Conservation (phyloP, 2,329 filamentous ascomycete species). For the Venturia nashicola region DNA sequence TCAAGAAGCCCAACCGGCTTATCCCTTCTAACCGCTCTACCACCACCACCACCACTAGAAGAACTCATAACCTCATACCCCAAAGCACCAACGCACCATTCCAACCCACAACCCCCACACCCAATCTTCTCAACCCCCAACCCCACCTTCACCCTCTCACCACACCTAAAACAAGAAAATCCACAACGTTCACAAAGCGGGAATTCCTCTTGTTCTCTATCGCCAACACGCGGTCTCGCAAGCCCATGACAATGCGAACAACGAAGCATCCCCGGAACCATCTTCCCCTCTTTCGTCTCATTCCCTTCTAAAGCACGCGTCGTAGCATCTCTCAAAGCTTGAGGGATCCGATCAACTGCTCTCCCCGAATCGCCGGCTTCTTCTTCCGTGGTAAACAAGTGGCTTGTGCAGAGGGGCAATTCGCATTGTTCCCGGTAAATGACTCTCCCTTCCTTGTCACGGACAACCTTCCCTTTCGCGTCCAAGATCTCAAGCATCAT, state of each 20-base stretch:
- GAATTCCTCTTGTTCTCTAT: background rate
- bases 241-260: slow-evolving; percentile 23
- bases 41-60: background rate
- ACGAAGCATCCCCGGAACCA: slow-evolving; percentile 17
- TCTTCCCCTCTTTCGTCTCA: slow-evolving; percentile 11
- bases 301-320: slow-evolving; percentile 13
- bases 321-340: slow-evolving; percentile 17
- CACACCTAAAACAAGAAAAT: slow-evolving; percentile 31
- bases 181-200: slow-evolving; percentile 28
- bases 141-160: slow-evolving; percentile 14
- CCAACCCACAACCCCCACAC: slow-evolving; percentile 21
- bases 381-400: slow-evolving; percentile 18
- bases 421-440: background rate
- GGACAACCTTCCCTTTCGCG: background rate
- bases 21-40: background rate
- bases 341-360: slow-evolving; percentile 29
- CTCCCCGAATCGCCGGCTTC: slow-evolving; percentile 28
- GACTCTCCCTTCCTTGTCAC: background rate
- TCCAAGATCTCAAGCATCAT: background rate
- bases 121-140: slow-evolving; percentile 13
- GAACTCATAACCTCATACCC: slow-evolving; percentile 21
- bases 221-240: slow-evolving; percentile 16
- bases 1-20: background rate
- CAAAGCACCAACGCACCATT: slow-evolving; percentile 26
- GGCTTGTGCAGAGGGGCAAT: background rate